phyloP scores from a whole-genome alignment of 306 rosid genomes.

The Rosa lucieae region DNA sequence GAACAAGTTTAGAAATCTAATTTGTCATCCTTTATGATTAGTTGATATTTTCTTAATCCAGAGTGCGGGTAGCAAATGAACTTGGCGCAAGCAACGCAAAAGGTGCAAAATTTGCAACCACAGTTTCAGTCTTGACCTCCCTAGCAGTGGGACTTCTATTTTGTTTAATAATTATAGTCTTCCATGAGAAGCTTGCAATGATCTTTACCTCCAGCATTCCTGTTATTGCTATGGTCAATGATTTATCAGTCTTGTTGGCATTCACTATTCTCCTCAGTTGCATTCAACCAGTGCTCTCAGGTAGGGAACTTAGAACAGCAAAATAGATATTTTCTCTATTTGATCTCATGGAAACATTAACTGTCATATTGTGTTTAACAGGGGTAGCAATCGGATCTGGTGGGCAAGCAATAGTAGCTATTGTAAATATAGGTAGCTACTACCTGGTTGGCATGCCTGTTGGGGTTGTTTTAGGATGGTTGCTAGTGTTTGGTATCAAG shows the following conservation, averaged over 20 bases:
- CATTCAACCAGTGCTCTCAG: constrained; percentile 70
- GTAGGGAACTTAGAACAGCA: constrained; percentile 21
- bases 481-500: constrained; percentile 41
- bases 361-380: constrained; percentile 31
- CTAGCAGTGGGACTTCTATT: constrained; percentile 49
- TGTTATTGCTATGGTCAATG: constrained; percentile 49
- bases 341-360: constrained; percentile 3
- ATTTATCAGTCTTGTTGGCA: constrained; percentile 56
- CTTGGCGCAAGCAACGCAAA: constrained; percentile 67
- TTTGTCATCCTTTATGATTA: neutral
- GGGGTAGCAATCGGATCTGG: constrained; percentile 77
- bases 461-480: constrained; percentile 54
- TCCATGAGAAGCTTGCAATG: constrained; percentile 56
- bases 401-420: constrained; percentile 55
- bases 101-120: constrained; percentile 66
- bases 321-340: neutral
- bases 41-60: constrained; percentile 20
- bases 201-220: constrained; percentile 55
- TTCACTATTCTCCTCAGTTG: constrained; percentile 62
- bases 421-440: constrained; percentile 61
- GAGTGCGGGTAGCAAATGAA: constrained; percentile 72
- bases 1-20: neutral
- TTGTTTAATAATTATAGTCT: constrained; percentile 42
- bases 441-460: constrained; percentile 53
- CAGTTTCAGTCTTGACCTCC: constrained; percentile 52